Percentiles rank a stretch among this genome's conserved stretches.
Conservation (phyloP, 2,329 filamentous ascomycete genomes). For the Fusarium irregulare region DNA sequence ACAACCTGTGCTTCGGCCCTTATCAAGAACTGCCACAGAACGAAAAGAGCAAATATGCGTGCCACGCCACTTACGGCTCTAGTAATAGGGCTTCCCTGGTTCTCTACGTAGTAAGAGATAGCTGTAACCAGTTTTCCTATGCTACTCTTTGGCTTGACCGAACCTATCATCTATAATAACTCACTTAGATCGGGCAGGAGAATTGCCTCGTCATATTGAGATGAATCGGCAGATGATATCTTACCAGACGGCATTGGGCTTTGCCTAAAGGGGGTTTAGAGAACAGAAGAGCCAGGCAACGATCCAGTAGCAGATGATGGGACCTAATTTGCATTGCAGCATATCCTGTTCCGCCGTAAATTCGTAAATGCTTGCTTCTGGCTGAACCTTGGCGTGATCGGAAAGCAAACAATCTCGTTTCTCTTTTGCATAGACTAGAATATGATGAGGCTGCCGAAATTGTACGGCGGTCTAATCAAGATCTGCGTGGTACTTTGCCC, state of each 20-base stretch:
- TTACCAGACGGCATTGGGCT: not conserved
- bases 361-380: not conserved
- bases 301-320: slow-evolving; percentile 29
- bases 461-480: not conserved
- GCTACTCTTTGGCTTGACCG: not conserved
- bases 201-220: slow-evolving; percentile 11
- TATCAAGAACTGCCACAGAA: slow-evolving; percentile 1
- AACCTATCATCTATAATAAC: not conserved
- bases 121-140: not conserved
- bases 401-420: not conserved
- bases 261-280: not conserved
- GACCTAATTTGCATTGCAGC: slow-evolving; percentile 21
- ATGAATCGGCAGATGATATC: slow-evolving; percentile 9
- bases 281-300: not conserved
- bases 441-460: not conserved
- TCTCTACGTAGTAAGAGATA: not conserved
- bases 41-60: not conserved
- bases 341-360: slow-evolving; percentile 3
- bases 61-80: slow-evolving; percentile 9
- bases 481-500: not conserved
- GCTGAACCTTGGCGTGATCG: not conserved
- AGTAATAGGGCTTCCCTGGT: slow-evolving; percentile 2
- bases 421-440: not conserved
- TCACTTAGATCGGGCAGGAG: not conserved
- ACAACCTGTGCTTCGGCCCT: slow-evolving; percentile 26